Percentiles rank a stretch among this genome's conserved stretches.
These are phyloP conservation scores for Hyaloraphidium curvatum DNA, from an alignment of 192 early-diverging fungal genomes.

Conservation along the genomic window DNA sequence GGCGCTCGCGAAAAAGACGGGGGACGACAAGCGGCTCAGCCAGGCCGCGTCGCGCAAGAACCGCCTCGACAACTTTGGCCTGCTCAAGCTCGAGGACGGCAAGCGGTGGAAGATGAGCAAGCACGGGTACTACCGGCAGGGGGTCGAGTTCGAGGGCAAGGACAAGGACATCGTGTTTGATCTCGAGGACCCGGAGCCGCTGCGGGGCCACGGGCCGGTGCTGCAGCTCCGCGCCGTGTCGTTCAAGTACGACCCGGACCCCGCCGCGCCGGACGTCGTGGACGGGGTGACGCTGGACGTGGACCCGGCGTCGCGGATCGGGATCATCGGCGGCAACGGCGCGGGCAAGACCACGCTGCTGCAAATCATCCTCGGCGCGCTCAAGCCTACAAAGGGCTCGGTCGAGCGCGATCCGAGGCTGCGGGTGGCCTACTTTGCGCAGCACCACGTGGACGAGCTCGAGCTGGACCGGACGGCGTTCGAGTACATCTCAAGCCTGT, in stretches of 20 bases:
- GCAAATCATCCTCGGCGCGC: constrained; percentile 44
- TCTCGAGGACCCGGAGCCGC: constrained; percentile 49
- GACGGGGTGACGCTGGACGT: constrained; percentile 49
- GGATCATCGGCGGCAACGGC: constrained; percentile 66
- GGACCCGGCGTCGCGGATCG: constrained; percentile 44
- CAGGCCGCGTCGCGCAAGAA: constrained; percentile 59
- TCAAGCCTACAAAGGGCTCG: constrained; percentile 36
- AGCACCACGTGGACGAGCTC: constrained; percentile 59
- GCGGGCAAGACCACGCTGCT: constrained; percentile 62
- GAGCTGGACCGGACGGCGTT: constrained; percentile 23
- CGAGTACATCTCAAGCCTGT: constrained; percentile 19
- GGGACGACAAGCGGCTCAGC: constrained; percentile 64
- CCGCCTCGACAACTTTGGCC: constrained; percentile 46
- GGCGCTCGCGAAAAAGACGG: constrained; percentile 45
- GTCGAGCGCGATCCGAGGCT: constrained; percentile 40
- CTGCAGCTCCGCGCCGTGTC: constrained; percentile 39
- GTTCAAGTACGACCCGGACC: constrained; percentile 16
- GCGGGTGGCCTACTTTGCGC: constrained; percentile 66
- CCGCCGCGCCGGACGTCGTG: constrained; percentile 20
- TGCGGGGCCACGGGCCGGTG: constrained; percentile 45
- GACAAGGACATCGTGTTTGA: constrained; percentile 26
- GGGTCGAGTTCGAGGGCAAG: constrained; percentile 29
- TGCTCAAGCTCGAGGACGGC: constrained; percentile 44
- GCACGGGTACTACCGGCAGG: constrained; percentile 20
- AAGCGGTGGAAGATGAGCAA: constrained; percentile 40